Conservation (phyloP, 441 rosid species). For the Jatropha podagrica region DNA sequence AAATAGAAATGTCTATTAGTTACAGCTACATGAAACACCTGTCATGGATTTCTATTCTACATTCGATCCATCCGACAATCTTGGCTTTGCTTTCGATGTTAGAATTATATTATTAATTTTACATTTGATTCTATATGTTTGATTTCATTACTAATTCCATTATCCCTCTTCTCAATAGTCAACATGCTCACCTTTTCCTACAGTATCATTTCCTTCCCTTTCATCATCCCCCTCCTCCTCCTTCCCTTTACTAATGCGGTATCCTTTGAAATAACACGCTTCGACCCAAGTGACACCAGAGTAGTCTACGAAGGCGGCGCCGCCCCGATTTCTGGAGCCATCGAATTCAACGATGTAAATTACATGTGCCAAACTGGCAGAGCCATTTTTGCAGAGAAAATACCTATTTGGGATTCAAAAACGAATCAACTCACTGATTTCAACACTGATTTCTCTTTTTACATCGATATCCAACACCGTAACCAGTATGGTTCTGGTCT, state of each 20-base stretch:
- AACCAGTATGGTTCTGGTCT: slow-evolving; percentile 19
- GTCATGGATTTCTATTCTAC: too few species aligned
- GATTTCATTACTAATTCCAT: too few species aligned
- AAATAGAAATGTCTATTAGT: too few species aligned
- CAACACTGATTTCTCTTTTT: slow-evolving; percentile 28
- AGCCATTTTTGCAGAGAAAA: slow-evolving; percentile 26
- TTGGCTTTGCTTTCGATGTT: too few species aligned
- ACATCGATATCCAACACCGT: slow-evolving; percentile 3
- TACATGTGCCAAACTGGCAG: slow-evolving; percentile 24
- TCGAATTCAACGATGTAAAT: slow-evolving; percentile 28
- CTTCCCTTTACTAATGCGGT: slow-evolving; percentile 11
- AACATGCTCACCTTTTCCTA: neutral
- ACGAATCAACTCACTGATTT: slow-evolving; percentile 17
- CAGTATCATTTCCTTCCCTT: neutral
- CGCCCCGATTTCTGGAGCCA: slow-evolving; percentile 19
- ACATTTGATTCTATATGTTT: too few species aligned
- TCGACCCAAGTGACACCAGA: slow-evolving; percentile 17
- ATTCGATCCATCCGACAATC: too few species aligned
- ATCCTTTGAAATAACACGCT: slow-evolving; percentile 25
- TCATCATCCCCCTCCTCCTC: neutral
- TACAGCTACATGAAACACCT: too few species aligned
- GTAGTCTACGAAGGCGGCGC: slow-evolving; percentile 37
- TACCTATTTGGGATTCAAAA: slow-evolving; percentile 23
- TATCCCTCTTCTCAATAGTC: too few species aligned
- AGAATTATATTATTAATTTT: too few species aligned